Percentiles rank a stretch among this genome's conserved stretches.
These are phyloP conservation scores for Leishmania tropica DNA, from an alignment of 208 protist species.

Conservation along the genomic window DNA sequence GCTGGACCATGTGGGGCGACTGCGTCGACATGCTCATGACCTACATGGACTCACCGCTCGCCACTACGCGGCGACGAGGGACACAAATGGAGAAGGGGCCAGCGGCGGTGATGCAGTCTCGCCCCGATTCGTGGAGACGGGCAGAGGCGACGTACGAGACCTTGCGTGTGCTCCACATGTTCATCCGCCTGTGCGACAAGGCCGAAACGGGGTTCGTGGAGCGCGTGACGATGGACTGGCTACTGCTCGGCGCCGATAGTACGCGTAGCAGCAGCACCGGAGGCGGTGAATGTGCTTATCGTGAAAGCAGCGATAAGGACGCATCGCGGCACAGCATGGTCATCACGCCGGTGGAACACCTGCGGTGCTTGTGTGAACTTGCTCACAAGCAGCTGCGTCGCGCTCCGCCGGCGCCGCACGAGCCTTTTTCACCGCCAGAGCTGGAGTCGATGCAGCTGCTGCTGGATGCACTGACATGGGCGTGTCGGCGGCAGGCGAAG, in stretches of 20 bases:
- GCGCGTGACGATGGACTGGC: slow-evolving; percentile 46
- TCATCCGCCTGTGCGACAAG: slow-evolving; percentile 60
- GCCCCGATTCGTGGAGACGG: not conserved
- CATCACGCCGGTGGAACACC: not conserved
- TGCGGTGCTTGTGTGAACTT: not conserved
- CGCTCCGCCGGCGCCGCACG: not conserved
- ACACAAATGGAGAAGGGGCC: not conserved
- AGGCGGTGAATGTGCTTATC: not conserved
- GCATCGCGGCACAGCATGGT: not conserved
- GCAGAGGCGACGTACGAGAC: slow-evolving; percentile 33
- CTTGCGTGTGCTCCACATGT: slow-evolving; percentile 38
- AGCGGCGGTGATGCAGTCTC: not conserved
- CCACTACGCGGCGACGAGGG: not conserved
- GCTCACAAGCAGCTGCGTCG: slow-evolving; percentile 3
- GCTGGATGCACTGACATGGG: slow-evolving; percentile 60
- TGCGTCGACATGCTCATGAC: slow-evolving; percentile 45
- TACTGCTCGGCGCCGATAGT: slow-evolving; percentile 14
- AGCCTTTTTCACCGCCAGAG: slow-evolving; percentile 6
- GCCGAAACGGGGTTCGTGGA: slow-evolving; percentile 59
- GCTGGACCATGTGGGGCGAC: slow-evolving; percentile 66
- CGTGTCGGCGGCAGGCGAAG: slow-evolving; percentile 48
- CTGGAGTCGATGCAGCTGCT: slow-evolving; percentile 36
- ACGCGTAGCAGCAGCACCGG: not conserved
- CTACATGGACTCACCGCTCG: slow-evolving; percentile 40
- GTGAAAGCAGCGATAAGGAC: not conserved